phyloP scores from a whole-genome alignment of 2,329 filamentous ascomycete genomes.

The Phyllosticta paracitricarpa region DNA sequence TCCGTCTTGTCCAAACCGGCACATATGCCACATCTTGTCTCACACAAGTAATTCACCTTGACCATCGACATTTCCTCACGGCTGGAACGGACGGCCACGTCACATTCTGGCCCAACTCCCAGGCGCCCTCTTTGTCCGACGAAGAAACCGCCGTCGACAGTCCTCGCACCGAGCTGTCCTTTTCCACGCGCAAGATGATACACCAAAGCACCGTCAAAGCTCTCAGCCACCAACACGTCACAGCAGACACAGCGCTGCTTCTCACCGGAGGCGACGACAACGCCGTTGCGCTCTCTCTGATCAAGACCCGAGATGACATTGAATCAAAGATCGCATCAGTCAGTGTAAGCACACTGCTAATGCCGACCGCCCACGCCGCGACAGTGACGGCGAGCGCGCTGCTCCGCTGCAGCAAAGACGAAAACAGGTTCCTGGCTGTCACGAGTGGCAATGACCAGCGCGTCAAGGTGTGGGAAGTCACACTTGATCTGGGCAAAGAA shows the following conservation, averaged over 20 bases:
- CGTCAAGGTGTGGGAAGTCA: constrained; percentile 37
- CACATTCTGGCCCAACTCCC: constrained; percentile 44
- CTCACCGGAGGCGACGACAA: constrained; percentile 85
- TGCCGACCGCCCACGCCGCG: constrained; percentile 58
- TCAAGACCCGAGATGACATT: constrained; percentile 9
- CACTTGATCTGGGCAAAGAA: not conserved
- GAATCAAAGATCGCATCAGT: constrained; percentile 10
- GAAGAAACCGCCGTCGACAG: not conserved
- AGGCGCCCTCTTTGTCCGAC: constrained; percentile 6
- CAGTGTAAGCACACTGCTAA: constrained; percentile 24
- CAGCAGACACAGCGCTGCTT: constrained; percentile 36
- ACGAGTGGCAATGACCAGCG: constrained; percentile 39
- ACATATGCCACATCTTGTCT: constrained; percentile 52
- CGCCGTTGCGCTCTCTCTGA: constrained; percentile 52
- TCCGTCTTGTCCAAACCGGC: constrained; percentile 27
- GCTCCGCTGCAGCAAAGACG: constrained; percentile 12
- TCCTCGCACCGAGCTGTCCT: not conserved
- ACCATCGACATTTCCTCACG: constrained; percentile 44
- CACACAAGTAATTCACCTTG: constrained; percentile 47
- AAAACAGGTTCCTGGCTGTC: constrained; percentile 16
- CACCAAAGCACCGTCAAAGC: constrained; percentile 77
- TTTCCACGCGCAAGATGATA: constrained; percentile 34
- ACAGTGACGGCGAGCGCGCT: constrained; percentile 52
- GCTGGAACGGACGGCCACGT: constrained; percentile 75
- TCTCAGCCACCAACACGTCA: constrained; percentile 26